These are phyloP conservation scores for Emergomyces pasteurianus DNA, from an alignment of 2,329 filamentous ascomycete genomes.

Conservation along the genomic window DNA sequence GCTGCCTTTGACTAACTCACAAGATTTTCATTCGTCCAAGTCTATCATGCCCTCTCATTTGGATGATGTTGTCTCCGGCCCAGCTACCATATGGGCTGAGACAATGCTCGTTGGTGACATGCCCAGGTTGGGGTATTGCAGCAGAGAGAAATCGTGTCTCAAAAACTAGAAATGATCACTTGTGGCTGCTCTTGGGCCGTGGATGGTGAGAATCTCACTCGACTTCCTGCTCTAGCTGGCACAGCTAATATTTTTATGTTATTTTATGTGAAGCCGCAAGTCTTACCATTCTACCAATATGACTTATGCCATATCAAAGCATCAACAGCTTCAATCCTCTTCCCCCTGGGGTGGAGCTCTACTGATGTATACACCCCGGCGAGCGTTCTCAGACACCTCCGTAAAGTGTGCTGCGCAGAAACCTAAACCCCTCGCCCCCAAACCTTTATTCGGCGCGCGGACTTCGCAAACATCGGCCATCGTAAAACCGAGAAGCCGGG, in stretches of 20 bases:
- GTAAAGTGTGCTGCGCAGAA: not conserved
- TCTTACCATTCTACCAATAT: not conserved
- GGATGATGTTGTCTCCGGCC: constrained; percentile 2
- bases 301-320: not conserved
- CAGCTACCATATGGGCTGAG: not conserved
- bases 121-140: not conserved
- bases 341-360: not conserved
- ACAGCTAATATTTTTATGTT: not conserved
- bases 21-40: not conserved
- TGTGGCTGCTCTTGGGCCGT: too few relatives aligned
- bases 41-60: not conserved
- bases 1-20: not conserved
- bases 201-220: not conserved
- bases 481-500: not conserved
- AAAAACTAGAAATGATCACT: not conserved
- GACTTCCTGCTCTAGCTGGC: not conserved
- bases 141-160: not conserved
- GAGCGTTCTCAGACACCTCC: not conserved
- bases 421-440: not conserved
- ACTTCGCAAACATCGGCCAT: not conserved
- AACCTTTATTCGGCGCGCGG: not conserved
- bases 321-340: not conserved
- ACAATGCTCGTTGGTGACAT: not conserved
- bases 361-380: not conserved
- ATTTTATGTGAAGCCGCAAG: not conserved